phyloP scores from a whole-genome alignment of 1,139 yeast species.

The Nakaseomyces glabratus region DNA sequence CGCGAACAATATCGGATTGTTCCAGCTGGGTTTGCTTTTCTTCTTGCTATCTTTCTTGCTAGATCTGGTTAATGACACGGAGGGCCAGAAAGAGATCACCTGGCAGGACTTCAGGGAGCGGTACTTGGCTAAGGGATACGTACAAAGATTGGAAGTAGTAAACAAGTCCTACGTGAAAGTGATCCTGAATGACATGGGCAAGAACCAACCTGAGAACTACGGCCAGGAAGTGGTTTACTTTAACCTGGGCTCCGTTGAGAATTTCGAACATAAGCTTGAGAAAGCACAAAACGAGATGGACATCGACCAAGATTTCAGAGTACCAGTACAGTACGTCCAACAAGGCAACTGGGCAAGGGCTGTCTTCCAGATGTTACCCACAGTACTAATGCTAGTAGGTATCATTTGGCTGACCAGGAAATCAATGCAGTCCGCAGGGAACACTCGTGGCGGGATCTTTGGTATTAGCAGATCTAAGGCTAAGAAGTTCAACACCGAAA shows the following conservation, averaged over 20 bases:
- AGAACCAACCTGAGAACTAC: conserved; percentile 36
- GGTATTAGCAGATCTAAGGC: conserved; percentile 83
- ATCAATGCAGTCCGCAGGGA: conserved; percentile 43
- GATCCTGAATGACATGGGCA: conserved; percentile 52
- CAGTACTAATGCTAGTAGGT: conserved; percentile 61
- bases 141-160: conserved; percentile 55
- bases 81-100: conserved; percentile 33
- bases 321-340: conserved; percentile 58
- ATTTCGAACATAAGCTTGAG: conserved; percentile 60
- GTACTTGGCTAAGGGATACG: conserved; percentile 55
- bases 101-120: conserved; percentile 63
- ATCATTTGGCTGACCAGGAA: conserved; percentile 59
- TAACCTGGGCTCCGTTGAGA: conserved; percentile 66
- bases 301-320: conserved; percentile 49
- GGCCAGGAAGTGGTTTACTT: conserved; percentile 44
- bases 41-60: conserved; percentile 28
- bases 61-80: conserved; percentile 25
- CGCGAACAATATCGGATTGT: conserved; percentile 28
- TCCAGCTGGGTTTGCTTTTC: conserved; percentile 30
- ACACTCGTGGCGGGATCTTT: conserved; percentile 47
- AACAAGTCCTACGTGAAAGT: conserved; percentile 61
- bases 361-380: conserved; percentile 56
- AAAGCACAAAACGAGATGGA: conserved; percentile 52
- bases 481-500: conserved; percentile 82
- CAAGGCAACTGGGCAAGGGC: conserved; percentile 50